Evolutionary conservation across 768 basidiomycete genomes (phyloP).

Genomic region (Termitomyces titanicus): DNA sequence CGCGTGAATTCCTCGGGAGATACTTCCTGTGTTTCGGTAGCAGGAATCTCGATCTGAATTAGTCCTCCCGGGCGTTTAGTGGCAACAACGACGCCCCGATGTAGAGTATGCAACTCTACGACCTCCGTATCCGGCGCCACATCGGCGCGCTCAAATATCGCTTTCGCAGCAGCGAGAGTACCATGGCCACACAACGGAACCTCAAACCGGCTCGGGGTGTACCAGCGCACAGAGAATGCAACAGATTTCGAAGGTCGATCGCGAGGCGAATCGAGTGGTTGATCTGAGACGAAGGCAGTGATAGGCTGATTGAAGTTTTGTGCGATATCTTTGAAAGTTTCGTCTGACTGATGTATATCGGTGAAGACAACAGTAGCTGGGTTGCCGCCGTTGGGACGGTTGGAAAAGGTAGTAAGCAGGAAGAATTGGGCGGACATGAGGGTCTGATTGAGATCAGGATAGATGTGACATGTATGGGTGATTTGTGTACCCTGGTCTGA

Average conservation of each 20-base stretch:
- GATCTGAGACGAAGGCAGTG: conserved; percentile 11
- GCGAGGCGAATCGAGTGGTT: conserved; percentile 2
- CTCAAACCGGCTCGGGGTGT: conserved; percentile 26
- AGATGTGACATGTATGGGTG: too few species aligned
- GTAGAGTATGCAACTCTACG: conserved; percentile 30
- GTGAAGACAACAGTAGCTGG: conserved; percentile 40
- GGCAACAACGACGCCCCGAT: conserved; percentile 24
- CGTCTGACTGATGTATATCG: conserved; percentile 23
- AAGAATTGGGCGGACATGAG: conserved; percentile 20
- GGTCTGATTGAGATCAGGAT: background rate
- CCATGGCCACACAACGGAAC: conserved; percentile 40
- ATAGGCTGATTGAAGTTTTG: conserved; percentile 43
- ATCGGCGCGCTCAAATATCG: conserved; percentile 30
- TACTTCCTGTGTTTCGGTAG: conserved; percentile 20
- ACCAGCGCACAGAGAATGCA: conserved; percentile 35
- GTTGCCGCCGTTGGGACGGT: conserved; percentile 38
- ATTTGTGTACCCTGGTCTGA: too few species aligned
- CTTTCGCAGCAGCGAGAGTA: conserved; percentile 39
- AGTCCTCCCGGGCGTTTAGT: conserved; percentile 25
- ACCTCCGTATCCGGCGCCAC: conserved; percentile 23
- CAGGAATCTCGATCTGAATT: conserved; percentile 37
- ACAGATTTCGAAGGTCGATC: conserved; percentile 14
- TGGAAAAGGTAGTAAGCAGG: conserved; percentile 42
- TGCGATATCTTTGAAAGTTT: conserved; percentile 30
- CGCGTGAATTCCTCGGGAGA: conserved; percentile 25